Evolutionary conservation across 2,329 filamentous ascomycete species (phyloP), one percentile per base, ranked within the genome.

Genomic region (Blastomyces emzantsi): DNA sequence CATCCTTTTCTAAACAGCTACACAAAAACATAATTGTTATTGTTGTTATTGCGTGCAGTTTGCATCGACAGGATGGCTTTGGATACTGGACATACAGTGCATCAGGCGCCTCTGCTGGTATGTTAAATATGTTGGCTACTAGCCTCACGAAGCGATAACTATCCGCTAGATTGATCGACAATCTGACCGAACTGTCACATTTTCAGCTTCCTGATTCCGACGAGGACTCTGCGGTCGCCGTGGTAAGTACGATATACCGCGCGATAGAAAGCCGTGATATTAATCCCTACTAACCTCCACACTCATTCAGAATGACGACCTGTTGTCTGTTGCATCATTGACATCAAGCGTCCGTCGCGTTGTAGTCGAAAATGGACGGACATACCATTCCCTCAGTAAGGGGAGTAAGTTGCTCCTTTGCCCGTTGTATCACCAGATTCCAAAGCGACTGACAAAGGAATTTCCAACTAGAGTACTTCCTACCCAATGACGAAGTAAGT

Each of bases 361-460:
- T 39, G 45, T 47, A 11, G 17, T 66, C 41, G 66, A 67, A n/a
- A 65, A 70, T 62, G 68, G 67, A n/a, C 64, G 70, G 33, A 66
- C 67, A 47, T 72, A 70, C 36, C 70, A 71, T 63, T 66, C 70
- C 9, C 71, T 67, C 60, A 66, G 22, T 63, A 66, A 30, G 19
- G 62, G 62, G 47, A 58, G 62, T 63, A 43, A 54, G 62, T 54
- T 33, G 39, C 30, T 28, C 25, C 33, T 22, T 47, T 36, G 41
- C n/a, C 15, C 7, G 1, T 25, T 47, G 13, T 15, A 7, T 49
- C 2, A 25, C 6, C 33, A 56, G 28, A 43, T 17, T 22, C 49
- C 17, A 7, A 28, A 28, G 43, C n/a, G 9, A 36, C 54, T 51
- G 41, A 47, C 28, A 33, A 13, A 30, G 17, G 28, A 15, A 45